These are phyloP conservation scores for Stemphylium vesicarium DNA, from an alignment of 2,329 filamentous ascomycete genomes.

Conservation along the genomic window DNA sequence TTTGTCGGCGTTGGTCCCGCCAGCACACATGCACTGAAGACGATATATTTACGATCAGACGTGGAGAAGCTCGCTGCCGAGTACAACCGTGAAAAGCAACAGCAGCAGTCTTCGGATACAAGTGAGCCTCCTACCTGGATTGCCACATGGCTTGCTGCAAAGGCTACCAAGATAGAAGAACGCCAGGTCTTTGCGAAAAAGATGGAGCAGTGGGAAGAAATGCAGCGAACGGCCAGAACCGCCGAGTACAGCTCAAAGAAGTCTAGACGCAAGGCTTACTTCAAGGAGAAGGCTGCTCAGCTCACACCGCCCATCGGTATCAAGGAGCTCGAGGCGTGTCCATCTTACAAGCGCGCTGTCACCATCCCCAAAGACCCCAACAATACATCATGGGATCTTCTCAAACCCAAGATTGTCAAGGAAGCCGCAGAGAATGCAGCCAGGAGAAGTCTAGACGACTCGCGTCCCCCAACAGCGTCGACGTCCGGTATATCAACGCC, in stretches of 20 bases:
- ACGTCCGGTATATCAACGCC: constrained; percentile 32
- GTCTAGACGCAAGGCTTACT: constrained; percentile 44
- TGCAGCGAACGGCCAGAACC: constrained; percentile 35
- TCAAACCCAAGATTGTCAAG: constrained; percentile 47
- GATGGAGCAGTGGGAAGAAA: constrained; percentile 49
- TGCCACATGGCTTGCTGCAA: constrained; percentile 29
- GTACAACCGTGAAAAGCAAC: constrained; percentile 23
- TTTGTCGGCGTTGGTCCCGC: constrained; percentile 47
- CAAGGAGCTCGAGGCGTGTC: constrained; percentile 46
- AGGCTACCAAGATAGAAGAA: constrained; percentile 36
- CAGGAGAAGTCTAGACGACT: constrained; percentile 12
- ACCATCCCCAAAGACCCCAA: constrained; percentile 49
- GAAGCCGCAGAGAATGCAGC: constrained; percentile 35
- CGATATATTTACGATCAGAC: constrained; percentile 40
- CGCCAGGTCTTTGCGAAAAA: constrained; percentile 42
- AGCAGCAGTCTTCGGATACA: constrained; percentile 23
- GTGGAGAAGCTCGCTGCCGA: constrained; percentile 38
- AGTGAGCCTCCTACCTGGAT: constrained; percentile 32
- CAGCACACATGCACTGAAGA: constrained; percentile 42
- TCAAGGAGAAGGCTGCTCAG: constrained; percentile 45
- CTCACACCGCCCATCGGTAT: constrained; percentile 47
- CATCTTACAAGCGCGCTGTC: constrained; percentile 48
- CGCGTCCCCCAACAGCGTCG: constrained; percentile 18
- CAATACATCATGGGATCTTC: constrained; percentile 44
- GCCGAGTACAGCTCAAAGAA: constrained; percentile 43